Conservation (phyloP, 2,329 filamentous ascomycete genomes). For the Colletotrichum incanum region DNA sequence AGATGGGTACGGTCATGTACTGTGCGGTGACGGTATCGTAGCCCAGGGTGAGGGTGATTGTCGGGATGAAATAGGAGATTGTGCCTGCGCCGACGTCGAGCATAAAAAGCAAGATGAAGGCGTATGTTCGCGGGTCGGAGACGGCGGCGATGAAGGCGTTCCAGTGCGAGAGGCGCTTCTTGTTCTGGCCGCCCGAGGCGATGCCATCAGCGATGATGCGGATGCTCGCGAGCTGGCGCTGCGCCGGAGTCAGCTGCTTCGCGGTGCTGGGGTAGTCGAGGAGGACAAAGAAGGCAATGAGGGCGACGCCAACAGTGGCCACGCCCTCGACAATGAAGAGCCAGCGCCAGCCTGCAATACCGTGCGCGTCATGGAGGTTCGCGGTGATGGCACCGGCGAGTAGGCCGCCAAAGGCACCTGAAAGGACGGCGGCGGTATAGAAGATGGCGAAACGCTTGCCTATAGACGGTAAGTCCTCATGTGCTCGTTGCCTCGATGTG, state of each 20-base stretch:
- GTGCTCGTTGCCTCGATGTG: too few species aligned
- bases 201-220: constrained; percentile 61
- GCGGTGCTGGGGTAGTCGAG: constrained; percentile 80
- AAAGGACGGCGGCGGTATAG: constrained; percentile 69
- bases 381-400: constrained; percentile 64
- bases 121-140: constrained; percentile 63
- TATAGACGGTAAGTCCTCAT: constrained; percentile 55
- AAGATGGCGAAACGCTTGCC: constrained; percentile 72
- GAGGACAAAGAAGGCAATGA: constrained; percentile 77
- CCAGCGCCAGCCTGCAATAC: constrained; percentile 68
- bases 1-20: constrained; percentile 61
- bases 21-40: constrained; percentile 61
- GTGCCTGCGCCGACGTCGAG: constrained; percentile 62
- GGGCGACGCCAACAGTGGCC: constrained; percentile 74
- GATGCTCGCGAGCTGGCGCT: constrained; percentile 71
- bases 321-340: constrained; percentile 73
- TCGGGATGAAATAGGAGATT: constrained; percentile 69
- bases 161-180: constrained; percentile 47
- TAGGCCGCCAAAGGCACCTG: constrained; percentile 66
- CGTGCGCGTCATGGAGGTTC: constrained; percentile 60
- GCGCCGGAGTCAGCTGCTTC: constrained; percentile 69
- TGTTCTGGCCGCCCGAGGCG: constrained; percentile 50
- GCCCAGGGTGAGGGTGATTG: constrained; percentile 64
- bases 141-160: constrained; percentile 53
- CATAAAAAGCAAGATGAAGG: constrained; percentile 66